Evolutionary conservation across 1,284 basidiomycete species (phyloP).

Genomic region (Caloboletus firmus): DNA sequence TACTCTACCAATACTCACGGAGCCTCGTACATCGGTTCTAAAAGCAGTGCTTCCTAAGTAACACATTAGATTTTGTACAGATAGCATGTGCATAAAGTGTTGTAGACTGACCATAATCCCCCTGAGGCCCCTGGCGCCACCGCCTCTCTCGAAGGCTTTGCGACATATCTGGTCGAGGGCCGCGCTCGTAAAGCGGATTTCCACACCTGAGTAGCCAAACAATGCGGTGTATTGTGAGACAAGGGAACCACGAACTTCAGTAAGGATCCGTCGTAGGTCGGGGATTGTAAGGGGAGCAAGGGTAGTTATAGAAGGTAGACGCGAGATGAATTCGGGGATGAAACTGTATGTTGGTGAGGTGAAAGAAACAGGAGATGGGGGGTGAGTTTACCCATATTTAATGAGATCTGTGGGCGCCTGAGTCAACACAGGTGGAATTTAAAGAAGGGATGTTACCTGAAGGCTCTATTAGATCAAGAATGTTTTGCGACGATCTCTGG

Average conservation of each 20-base stretch:
- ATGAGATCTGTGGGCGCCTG: constrained; percentile 60
- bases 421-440: constrained; percentile 7
- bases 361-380: constrained; percentile 3
- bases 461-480: constrained; percentile 70
- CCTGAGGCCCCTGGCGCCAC: constrained; percentile 86
- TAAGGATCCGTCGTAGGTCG: constrained; percentile 88
- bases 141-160: constrained; percentile 76
- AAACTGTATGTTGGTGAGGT: constrained; percentile 49
- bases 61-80: constrained; percentile 5
- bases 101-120: constrained; percentile 73
- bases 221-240: constrained; percentile 86
- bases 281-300: constrained; percentile 69
- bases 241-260: constrained; percentile 88
- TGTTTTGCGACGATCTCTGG: constrained; percentile 45
- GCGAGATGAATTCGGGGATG: constrained; percentile 93
- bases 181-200: constrained; percentile 77
- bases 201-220: constrained; percentile 79
- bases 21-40: constrained; percentile 90
- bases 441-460: constrained; percentile 42
- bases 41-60: constrained; percentile 68
- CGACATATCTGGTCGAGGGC: constrained; percentile 77
- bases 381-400: constrained; percentile 67
- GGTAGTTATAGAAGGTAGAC: constrained; percentile 84
- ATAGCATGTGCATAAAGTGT: neutral
- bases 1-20: constrained; percentile 61